Evolutionary conservation across 306 rosid genomes (phyloP), one percentile per base, ranked within the genome.

Genomic region (Casuarina equisetifolia): DNA sequence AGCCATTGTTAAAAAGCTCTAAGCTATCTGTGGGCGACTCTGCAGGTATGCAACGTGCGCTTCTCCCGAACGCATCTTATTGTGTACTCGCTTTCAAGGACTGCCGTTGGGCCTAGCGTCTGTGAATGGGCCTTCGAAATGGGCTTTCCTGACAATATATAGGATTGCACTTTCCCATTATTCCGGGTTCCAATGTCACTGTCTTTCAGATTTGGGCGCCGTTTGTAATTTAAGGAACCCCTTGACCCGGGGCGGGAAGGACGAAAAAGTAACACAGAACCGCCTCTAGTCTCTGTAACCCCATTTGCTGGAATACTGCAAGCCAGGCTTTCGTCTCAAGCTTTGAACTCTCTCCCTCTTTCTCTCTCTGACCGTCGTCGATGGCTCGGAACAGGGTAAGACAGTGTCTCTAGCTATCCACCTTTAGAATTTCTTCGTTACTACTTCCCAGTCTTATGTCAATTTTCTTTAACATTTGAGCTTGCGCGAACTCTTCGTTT

Each of bases 331-430:
- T 83, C 25, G 1, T 75, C 6, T 11, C 78, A 80, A 86, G 83
- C 87, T 79, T 67, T 52, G 17, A 25, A 54, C 20, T 32, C 38
- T 20, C 20, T 19, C 10, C 11, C 17, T 32, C n/a, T 12, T 7
- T 15, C 16, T 64, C 63, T 83, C 48, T 52, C 50, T 11, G 38
- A 49, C 79, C 77, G 52, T 70, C 81, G 74, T 52, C 79, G 77
- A 93, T 93, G 98, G 90, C 97, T 74, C 88, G 97, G 42, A 87
- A 85, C 88, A 93, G 77, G 95, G 98, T 89, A 72, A 73, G 4
- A 15, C 51, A 12, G 66, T 68, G 39, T 66, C 48, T 6, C 25
- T 16, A 25, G 2, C 49, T 1, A 66, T 32, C n/a, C 7, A 16
- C 16, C 49, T 39, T n/a, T 40, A 17, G 5, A 3, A 66, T 67